Conservation (phyloP, 768 basidiomycete genomes). For the Vararia minispora region DNA sequence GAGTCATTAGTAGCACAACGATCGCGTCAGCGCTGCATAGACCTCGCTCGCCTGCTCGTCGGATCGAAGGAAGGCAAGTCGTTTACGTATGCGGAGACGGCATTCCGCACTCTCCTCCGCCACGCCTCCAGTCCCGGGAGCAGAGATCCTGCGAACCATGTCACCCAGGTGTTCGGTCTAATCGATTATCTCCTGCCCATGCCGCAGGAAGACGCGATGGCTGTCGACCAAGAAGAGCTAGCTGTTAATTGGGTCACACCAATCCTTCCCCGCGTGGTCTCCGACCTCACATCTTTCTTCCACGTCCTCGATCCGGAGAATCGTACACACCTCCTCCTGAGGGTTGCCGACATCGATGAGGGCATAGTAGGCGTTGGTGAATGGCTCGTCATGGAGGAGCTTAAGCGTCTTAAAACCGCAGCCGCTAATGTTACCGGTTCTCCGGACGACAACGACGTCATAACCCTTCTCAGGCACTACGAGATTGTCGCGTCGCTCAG, state of each 20-base stretch:
- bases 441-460: slow-evolving; percentile 30
- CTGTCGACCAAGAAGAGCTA: slow-evolving; percentile 12
- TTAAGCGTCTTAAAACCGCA: too few relatives aligned
- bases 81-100: slow-evolving; percentile 29
- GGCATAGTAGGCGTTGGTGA: slow-evolving; percentile 49
- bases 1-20: slow-evolving; percentile 31
- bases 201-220: slow-evolving; percentile 20
- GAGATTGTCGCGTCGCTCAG: slow-evolving; percentile 39
- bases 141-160: slow-evolving; percentile 46
- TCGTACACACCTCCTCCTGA: slow-evolving; percentile 39
- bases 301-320: slow-evolving; percentile 43
- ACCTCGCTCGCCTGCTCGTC: slow-evolving; percentile 33
- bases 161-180: slow-evolving; percentile 44
- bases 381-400: slow-evolving; percentile 58
- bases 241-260: slow-evolving; percentile 34
- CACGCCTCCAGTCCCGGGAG: slow-evolving; percentile 24
- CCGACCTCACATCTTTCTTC: slow-evolving; percentile 46
- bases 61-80: slow-evolving; percentile 22
- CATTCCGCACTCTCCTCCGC: slow-evolving; percentile 47
- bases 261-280: slow-evolving; percentile 47
- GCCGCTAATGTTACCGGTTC: too few relatives aligned
- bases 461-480: slow-evolving; percentile 36
- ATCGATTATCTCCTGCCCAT: slow-evolving; percentile 46
- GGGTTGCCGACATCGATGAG: slow-evolving; percentile 46
- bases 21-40: slow-evolving; percentile 40